Evolutionary conservation across 2,329 filamentous ascomycete genomes (phyloP), one percentile per base, ranked within the genome.

Genomic region (Cordyceps cateniannulata): DNA sequence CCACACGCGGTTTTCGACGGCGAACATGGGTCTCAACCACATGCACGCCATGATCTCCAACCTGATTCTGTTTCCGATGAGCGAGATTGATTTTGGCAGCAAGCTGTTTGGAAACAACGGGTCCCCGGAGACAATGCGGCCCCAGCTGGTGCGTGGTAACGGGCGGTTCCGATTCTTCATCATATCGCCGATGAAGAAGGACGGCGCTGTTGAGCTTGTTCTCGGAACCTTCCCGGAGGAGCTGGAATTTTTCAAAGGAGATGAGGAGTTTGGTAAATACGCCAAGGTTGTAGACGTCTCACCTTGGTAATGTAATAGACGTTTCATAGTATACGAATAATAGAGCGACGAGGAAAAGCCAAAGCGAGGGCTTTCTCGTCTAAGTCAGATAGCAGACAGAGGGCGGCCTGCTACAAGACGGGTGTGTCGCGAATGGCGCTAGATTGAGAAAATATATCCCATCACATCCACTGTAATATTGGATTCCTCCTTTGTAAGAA

Each of bases 21-120:
- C 69, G 7, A 67, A 66, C 60, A 69, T 68, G 66, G 65, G 65
- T 3, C 66, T 70, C 0, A 65, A 69, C 22, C 65, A 68, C 40
- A 67, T 69, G 65, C 58, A 70, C 54, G 61, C 67, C 45, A 66
- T 71, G 64, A 67, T 72, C 9, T 67, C 68, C 6, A 71, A 71
- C 51, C 65, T 73, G 63, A 67, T 73, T 63, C 58, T 72, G 10
- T 65, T 71, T 48, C 69, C 65, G 27, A 62, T 63, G n/a, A 62
- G 62, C 29, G 68, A 71, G 24, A 64, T 72, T 29, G 60, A 58
- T 5, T 72, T 73, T 50, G 71, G 71, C 1, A 65, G 63, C n/a
- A 20, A 62, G 5, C 54, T 70, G 2, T 71, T 72, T 44, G 66
- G 48, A 9, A 69, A 69, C 24, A 58, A 58, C 2, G 69, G 69